Evolutionary conservation across 75 land plant species (phyloP), one percentile per base, ranked within the genome.

Genomic region (Pinus tabuliformis): DNA sequence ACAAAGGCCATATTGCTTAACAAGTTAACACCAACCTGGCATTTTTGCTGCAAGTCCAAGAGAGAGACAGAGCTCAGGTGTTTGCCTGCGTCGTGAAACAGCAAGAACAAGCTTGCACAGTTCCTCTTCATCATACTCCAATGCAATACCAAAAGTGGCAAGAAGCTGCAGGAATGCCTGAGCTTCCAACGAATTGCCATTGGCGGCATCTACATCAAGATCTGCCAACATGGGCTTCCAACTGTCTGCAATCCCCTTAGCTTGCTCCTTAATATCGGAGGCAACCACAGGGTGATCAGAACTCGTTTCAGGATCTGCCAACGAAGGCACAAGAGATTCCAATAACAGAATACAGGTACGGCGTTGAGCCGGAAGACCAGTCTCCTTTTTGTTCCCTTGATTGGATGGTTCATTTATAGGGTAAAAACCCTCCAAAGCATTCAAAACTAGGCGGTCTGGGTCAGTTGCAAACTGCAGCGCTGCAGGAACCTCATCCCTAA

Each of bases 391-490:
- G 37, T 85, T 57, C 64, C 72, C 79, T 56, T 62, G 62, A 24
- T 73, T 76, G 74, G 64, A 56, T 14, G 78, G 71, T 59, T 83
- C 42, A 71, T 83, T 83, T 70, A 75, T 65, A 72, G 80, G 83
- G 83, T 84, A 89, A 73, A 88, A 93, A 54, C 93, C 91, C 65
- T 93, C 87, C 77, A 93, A 72, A 37, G 89, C 84, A 58, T 81
- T 81, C 85, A 93, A 80, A 81, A 93, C 93, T 79, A 93, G 81
- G 33, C 85, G 87, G 37, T 89, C 86, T 72, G 93, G 93, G 66
- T 91, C 91, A 56, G 72, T 83, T 59, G 93, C 89, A 83, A 88
- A 71, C 75, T 86, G 84, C 74, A 93, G 80, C 24, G 91, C 95
- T 64, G 86, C 37, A 54, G 91, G 80, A 59, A 93, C 74, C 86